Base-by-base conservation (phyloP, 805 yeast genomes). In the Cyberlindnera euphorbiae region DNA sequence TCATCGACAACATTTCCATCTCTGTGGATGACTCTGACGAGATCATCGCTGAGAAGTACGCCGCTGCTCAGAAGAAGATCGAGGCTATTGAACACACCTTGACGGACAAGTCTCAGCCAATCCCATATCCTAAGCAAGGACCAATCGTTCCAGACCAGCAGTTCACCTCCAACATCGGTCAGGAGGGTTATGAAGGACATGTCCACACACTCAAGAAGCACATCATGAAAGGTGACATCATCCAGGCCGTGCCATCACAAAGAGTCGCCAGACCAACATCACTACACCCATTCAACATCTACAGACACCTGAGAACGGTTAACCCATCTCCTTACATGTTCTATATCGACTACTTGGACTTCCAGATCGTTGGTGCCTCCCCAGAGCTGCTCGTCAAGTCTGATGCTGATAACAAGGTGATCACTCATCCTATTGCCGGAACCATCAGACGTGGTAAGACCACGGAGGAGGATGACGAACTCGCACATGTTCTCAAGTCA, bases 361-460 rank as follows among this genome's bases (percentile, higher is more conserved):
- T 90, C 68, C 96, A 89, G 60, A 74, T 93, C 32, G 90, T 93
- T 38, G 98, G 99, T 32, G 99, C 99, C 0, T 87, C 96, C 10
- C 99, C 99, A 2, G 98, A 93, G 59, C 64, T 90, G 38, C 68
- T 93, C 39, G 97, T 90, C 37, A 85, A 87, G 60, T 68, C 87
- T 6, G 96, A 88, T 48, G 43, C 48, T 17, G 69, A 80, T 24
- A 77, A 82, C 44, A 78, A 84, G 50, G 76, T 93, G 14, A 71
- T 90, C 35, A 93, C 97, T 3, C 97, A 93, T 60, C 99, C 98
- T 15, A 93, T 93, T 56, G 99, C 99, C 1, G 99, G 99, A 35
- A 93, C 98, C 3, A 82, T 93, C 40, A 75, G 68, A 49, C 77
- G 99, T 55, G 99, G 99, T 33, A 73, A 76, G 50, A 87, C 97